Evolutionary conservation across 106 monocot genomes (phyloP).

Genomic region (Dendrobium catenatum): DNA sequence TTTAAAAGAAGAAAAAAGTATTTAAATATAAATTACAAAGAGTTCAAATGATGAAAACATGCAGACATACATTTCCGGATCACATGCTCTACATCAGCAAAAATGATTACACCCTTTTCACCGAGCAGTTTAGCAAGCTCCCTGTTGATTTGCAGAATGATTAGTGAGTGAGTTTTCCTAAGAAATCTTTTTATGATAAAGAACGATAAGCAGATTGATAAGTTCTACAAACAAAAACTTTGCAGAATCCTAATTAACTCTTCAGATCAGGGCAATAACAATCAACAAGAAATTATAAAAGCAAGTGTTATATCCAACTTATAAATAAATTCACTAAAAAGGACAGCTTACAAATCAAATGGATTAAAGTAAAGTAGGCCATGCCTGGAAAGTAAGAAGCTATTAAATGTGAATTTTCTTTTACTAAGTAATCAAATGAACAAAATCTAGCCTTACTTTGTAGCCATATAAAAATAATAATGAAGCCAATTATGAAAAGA

Average conservation of each 20-base stretch:
- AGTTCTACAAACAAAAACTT: background rate
- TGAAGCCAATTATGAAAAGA: background rate
- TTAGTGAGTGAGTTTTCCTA: background rate
- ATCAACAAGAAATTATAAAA: background rate
- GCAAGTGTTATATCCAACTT: background rate
- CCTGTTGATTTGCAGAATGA: slow-evolving; percentile 19
- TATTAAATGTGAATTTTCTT: background rate
- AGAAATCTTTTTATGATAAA: background rate
- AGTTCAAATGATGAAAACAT: background rate
- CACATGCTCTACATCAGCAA: slow-evolving; percentile 64
- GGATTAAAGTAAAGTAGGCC: background rate
- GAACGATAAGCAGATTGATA: background rate
- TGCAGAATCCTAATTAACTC: background rate
- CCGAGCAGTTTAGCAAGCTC: slow-evolving; percentile 80
- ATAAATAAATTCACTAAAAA: background rate
- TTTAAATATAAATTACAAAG: background rate
- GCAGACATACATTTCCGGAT: slow-evolving; percentile 65
- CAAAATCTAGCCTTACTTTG: background rate
- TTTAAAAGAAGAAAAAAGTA: background rate
- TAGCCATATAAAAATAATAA: background rate
- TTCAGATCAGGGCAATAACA: background rate
- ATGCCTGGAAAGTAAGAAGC: background rate
- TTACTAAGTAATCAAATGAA: background rate
- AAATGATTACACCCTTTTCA: slow-evolving; percentile 73
- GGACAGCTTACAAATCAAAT: background rate